Conservation (phyloP, 2,329 filamentous ascomycete species). For the Botrytis fabae region DNA sequence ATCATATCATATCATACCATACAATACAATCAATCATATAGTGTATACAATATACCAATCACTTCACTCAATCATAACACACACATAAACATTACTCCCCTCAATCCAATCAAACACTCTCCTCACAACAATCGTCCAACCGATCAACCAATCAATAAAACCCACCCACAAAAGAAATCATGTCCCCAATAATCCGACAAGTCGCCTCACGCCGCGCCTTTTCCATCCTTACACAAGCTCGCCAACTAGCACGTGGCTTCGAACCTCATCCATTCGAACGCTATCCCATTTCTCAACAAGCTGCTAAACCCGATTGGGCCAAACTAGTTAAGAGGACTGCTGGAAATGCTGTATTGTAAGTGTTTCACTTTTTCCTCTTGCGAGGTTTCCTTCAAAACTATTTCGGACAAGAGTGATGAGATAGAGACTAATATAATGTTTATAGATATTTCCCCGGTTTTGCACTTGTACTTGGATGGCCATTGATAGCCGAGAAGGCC, state of each 20-base stretch:
- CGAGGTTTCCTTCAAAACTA: neutral
- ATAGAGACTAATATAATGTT: neutral
- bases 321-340: neutral
- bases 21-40: constrained; percentile 1
- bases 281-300: constrained; percentile 10
- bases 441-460: constrained; percentile 22
- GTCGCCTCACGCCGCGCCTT: constrained; percentile 17
- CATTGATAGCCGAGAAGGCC: constrained; percentile 20
- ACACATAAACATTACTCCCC: neutral
- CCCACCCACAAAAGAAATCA: neutral
- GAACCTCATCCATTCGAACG: constrained; percentile 22
- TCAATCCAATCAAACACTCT: neutral
- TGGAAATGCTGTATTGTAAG: constrained; percentile 19
- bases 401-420: neutral
- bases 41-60: neutral
- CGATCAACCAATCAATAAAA: neutral
- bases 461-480: constrained; percentile 22
- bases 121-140: neutral
- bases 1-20: neutral
- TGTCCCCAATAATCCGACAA: constrained; percentile 21
- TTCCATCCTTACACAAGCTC: constrained; percentile 12
- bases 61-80: constrained; percentile 7
- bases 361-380: neutral
- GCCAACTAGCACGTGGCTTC: constrained; percentile 17
- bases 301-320: constrained; percentile 14